Evolutionary conservation across 208 protist species (phyloP), one percentile per base, ranked within the genome.

Genomic region (Crithidia expoeki): DNA sequence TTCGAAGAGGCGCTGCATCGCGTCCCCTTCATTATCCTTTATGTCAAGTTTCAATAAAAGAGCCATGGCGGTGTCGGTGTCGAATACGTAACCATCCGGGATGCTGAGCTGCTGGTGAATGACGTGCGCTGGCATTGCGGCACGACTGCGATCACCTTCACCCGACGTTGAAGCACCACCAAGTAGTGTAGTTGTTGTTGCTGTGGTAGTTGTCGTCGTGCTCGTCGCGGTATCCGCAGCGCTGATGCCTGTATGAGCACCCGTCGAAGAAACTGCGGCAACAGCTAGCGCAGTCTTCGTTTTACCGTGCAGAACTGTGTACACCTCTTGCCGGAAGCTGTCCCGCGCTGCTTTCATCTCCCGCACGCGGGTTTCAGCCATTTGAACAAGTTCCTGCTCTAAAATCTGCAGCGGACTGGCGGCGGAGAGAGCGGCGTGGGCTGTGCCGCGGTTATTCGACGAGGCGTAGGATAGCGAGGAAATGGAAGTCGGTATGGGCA

Each of bases 1-100:
- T 28, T 88, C 67, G 27, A 95, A 83, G 42, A 95, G 73, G 12
- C 61, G 50, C 42, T 79, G 77, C 0, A 75, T 76, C 4, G 75
- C 42, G 51, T 81, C 73, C 4, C 66, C 46, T 40, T 68, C 65
- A 53, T 67, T 70, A 49, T 74, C 71, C 55, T 76, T 79, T 14
- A 74, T 61, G 42, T 78, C 72, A 4, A 83, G 61, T 46, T 72
- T 70, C 58, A 74, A 32, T 38, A 79, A 44, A 21, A 79, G 57
- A 21, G 60, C 66, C 60, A 83, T 70, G 34, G 50, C 77, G 21
- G 65, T 72, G 66, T 79, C 67, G 42, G 65, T 69, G 42, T 72
- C 67, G 30, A 79, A 79, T 11, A 72, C n/a, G 30, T 68, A 70
- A 11, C 38, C 74, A 7, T 73, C 74, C 5, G 74, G 74, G 46